Conservation (phyloP, 495 filamentous ascomycete genomes). For the Daldinia bambusicola region DNA sequence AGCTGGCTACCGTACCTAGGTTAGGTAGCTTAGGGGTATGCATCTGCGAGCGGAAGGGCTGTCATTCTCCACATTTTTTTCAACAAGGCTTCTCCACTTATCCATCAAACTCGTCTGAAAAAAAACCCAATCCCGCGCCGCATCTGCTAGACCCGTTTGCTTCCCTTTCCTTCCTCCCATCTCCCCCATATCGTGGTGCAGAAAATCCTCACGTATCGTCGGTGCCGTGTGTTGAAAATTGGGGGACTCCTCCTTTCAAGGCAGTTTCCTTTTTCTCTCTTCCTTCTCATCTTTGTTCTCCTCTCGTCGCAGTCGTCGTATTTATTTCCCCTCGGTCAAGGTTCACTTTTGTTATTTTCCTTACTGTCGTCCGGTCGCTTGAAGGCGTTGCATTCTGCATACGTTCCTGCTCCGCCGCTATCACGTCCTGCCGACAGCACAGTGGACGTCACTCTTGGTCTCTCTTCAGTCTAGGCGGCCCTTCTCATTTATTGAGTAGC, state of each 20-base stretch:
- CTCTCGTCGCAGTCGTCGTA: conserved; percentile 36
- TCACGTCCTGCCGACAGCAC: conserved; percentile 26
- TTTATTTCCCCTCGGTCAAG: conserved; percentile 40
- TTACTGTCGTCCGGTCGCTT: conserved; percentile 32
- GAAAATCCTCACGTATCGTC: conserved; percentile 48
- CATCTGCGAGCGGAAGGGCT: conserved; percentile 12
- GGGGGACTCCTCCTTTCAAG: conserved; percentile 62
- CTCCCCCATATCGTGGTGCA: conserved; percentile 47
- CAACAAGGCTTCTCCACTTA: conserved; percentile 39
- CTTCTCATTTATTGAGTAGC: conserved; percentile 28
- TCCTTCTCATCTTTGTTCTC: conserved; percentile 38
- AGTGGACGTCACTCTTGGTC: conserved; percentile 38
- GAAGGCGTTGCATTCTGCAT: conserved; percentile 42
- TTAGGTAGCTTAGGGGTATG: neutral
- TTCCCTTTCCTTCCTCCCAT: conserved; percentile 48
- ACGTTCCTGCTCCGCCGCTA: conserved; percentile 27
- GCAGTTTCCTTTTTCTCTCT: conserved; percentile 60
- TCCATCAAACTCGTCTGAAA: conserved; percentile 42
- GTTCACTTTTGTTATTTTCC: conserved; percentile 40
- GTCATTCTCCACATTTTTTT: conserved; percentile 20
- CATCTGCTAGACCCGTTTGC: conserved; percentile 46
- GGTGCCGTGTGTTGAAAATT: conserved; percentile 57
- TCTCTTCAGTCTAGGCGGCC: conserved; percentile 29
- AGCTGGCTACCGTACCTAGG: neutral
- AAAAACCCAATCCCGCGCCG: conserved; percentile 45